Evolutionary conservation across 345 rosid genomes (phyloP).

Genomic region (Anacardium occidentale): DNA sequence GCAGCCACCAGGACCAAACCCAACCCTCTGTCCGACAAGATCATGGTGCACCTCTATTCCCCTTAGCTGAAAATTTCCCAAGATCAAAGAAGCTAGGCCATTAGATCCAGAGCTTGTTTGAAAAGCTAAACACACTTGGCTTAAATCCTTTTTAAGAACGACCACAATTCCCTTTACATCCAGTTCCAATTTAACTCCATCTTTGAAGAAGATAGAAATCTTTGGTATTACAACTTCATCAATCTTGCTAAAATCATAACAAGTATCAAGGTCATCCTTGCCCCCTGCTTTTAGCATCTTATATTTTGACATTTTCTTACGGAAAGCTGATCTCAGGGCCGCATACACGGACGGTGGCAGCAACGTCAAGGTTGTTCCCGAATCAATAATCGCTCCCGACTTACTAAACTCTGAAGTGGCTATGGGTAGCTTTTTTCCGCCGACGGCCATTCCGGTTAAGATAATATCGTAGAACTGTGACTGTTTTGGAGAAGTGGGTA

Average conservation of each 20-base stretch:
- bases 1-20: no score
- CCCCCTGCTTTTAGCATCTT: no score
- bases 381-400: conserved; percentile 26
- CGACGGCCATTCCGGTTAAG: conserved; percentile 21
- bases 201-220: conserved; percentile 17
- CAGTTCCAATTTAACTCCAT: conserved; percentile 14
- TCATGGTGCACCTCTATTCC: no score
- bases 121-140: conserved; percentile 25
- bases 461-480: conserved; percentile 27
- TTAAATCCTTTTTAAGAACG: no score
- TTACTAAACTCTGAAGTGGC: background rate
- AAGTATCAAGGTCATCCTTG: no score
- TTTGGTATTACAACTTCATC: conserved; percentile 2
- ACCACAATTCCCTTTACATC: conserved; percentile 18
- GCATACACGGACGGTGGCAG: no score
- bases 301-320: no score
- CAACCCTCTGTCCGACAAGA: no score
- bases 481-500: background rate
- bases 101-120: background rate
- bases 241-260: conserved; percentile 10
- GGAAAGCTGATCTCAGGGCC: no score
- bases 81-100: no score
- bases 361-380: conserved; percentile 8
- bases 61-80: no score
- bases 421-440: conserved; percentile 8